phyloP scores from a whole-genome alignment of 768 basidiomycete genomes.

The Trametes sanguinea region DNA sequence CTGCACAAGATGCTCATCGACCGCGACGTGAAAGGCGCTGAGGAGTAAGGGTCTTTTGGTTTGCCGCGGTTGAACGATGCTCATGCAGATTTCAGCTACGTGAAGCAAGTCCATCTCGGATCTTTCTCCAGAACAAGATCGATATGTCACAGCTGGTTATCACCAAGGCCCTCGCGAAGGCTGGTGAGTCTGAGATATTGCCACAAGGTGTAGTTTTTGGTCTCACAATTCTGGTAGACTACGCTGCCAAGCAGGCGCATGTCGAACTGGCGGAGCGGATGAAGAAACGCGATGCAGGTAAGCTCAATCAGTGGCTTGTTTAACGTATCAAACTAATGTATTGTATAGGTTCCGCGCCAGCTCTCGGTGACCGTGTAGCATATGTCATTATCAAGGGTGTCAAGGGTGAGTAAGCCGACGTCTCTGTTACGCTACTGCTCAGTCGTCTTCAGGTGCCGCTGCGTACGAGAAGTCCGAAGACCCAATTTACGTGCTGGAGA shows the following conservation, averaged over 20 bases:
- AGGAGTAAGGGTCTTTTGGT: conserved; percentile 58
- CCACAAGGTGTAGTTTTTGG: not conserved
- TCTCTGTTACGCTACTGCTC: not conserved
- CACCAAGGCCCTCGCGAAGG: conserved; percentile 93
- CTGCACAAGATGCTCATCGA: conserved; percentile 98
- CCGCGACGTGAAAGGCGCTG: conserved; percentile 89
- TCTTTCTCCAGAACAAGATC: conserved; percentile 90
- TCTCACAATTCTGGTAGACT: conserved; percentile 53
- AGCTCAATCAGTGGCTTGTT: conserved; percentile 15
- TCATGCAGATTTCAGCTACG: conserved; percentile 57
- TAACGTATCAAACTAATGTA: not conserved
- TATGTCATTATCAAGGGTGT: conserved; percentile 98
- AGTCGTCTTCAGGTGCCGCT: conserved; percentile 66
- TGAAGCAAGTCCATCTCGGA: conserved; percentile 93
- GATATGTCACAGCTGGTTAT: conserved; percentile 99
- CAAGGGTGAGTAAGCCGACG: conserved; percentile 58
- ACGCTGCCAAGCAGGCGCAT: conserved; percentile 94
- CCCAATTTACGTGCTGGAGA: conserved; percentile 94
- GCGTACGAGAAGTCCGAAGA: conserved; percentile 99
- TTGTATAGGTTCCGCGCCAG: conserved; percentile 85
- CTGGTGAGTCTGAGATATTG: conserved; percentile 46
- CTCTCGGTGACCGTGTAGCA: conserved; percentile 97
- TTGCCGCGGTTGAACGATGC: not conserved
- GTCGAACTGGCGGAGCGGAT: conserved; percentile 94
- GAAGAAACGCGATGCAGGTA: conserved; percentile 92